Evolutionary conservation across 306 rosid species (phyloP).

Genomic region (Cicer judaicum): DNA sequence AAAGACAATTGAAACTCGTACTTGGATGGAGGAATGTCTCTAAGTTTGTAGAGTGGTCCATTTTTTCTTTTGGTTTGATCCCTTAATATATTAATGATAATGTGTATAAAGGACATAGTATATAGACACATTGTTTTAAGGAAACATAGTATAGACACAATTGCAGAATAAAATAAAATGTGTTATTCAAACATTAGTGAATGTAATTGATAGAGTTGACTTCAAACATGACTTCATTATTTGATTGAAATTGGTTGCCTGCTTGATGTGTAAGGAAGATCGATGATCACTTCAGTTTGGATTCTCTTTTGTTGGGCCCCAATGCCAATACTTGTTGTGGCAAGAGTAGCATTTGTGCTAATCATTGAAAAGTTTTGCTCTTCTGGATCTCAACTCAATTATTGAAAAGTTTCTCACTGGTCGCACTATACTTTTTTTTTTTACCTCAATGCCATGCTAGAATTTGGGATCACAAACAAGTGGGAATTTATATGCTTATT

Average conservation of each 20-base stretch:
- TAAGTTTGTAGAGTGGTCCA: too few relatives aligned
- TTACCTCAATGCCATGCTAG: slow-evolving; percentile 34
- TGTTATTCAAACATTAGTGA: background rate
- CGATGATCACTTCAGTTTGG: slow-evolving; percentile 31
- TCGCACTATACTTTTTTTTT: background rate
- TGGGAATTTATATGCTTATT: background rate
- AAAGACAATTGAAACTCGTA: too few relatives aligned
- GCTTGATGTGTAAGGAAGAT: slow-evolving; percentile 51
- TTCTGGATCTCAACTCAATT: slow-evolving; percentile 20
- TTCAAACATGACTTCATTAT: slow-evolving; percentile 41
- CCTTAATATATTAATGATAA: too few relatives aligned
- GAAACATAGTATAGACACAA: background rate
- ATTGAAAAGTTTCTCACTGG: slow-evolving; percentile 24
- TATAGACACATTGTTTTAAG: too few relatives aligned
- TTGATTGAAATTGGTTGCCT: slow-evolving; percentile 42
- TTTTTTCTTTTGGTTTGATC: too few relatives aligned
- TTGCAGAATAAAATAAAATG: background rate
- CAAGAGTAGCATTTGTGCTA: slow-evolving; percentile 28
- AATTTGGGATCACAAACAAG: slow-evolving; percentile 27
- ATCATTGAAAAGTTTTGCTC: slow-evolving; percentile 33
- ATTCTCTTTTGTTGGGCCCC: slow-evolving; percentile 41
- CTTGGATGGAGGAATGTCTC: too few relatives aligned
- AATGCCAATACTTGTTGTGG: slow-evolving; percentile 5
- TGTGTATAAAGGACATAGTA: too few relatives aligned
- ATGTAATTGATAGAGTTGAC: slow-evolving; percentile 40